Conservation (phyloP, 768 basidiomycete genomes). For the Lactarius sanguifluus region DNA sequence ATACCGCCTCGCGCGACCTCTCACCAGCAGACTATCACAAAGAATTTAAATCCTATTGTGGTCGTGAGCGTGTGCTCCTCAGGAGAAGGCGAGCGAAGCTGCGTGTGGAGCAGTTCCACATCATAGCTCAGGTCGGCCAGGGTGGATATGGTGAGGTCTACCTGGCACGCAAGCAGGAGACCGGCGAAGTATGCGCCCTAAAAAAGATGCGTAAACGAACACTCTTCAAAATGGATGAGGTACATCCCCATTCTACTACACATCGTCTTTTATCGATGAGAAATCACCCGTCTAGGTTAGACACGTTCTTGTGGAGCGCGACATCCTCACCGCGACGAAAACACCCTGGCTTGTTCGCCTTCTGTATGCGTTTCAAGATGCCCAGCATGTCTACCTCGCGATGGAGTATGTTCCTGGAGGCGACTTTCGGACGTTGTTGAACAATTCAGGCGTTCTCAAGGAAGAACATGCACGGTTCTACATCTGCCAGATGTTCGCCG, state of each 20-base stretch:
- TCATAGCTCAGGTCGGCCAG: conserved; percentile 98
- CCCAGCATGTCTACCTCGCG: conserved; percentile 87
- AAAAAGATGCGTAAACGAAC: conserved; percentile 98
- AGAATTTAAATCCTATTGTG: conserved; percentile 92
- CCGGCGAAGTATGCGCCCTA: conserved; percentile 93
- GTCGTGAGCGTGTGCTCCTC: conserved; percentile 90
- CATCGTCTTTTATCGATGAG: conserved; percentile 11
- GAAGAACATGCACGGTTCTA: conserved; percentile 97
- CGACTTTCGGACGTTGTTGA: conserved; percentile 95
- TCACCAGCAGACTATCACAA: conserved; percentile 54
- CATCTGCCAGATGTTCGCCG: conserved; percentile 96
- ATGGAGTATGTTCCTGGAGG: conserved; percentile 99
- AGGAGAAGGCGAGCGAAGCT: conserved; percentile 91
- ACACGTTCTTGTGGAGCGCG: conserved; percentile 97
- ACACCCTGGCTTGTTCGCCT: conserved; percentile 96
- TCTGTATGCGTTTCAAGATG: conserved; percentile 96
- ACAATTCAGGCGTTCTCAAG: conserved; percentile 96
- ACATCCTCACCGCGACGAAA: conserved; percentile 96
- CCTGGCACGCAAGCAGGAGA: conserved; percentile 91
- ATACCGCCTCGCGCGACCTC: conserved; percentile 70
- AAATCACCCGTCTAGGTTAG: conserved; percentile 59
- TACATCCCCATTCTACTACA: conserved; percentile 34
- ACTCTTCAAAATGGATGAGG: conserved; percentile 98
- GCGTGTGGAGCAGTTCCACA: conserved; percentile 92
- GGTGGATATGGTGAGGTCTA: conserved; percentile 99